Evolutionary conservation across 441 rosid species (phyloP).

Genomic region (Corymbia citriodora): DNA sequence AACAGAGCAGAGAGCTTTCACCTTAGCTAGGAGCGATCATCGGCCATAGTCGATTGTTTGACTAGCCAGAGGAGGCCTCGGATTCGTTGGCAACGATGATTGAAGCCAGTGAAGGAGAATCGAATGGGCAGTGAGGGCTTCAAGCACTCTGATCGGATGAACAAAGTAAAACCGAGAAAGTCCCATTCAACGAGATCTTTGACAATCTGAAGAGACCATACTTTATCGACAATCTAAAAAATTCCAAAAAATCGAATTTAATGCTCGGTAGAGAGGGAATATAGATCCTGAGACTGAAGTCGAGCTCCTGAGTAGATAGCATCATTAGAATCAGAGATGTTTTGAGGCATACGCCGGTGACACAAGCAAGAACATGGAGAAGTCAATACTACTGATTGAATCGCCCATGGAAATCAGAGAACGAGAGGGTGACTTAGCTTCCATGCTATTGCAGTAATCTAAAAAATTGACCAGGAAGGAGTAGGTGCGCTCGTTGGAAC

Average conservation of each 20-base stretch:
- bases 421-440: neutral
- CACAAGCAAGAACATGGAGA: neutral
- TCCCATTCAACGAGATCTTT: neutral
- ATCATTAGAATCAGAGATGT: neutral
- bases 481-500: neutral
- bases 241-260: neutral
- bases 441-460: neutral
- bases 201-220: neutral
- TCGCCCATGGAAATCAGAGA: neutral
- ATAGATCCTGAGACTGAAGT: neutral
- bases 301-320: neutral
- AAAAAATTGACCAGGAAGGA: no score
- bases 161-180: no score
- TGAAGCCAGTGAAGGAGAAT: neutral
- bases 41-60: neutral
- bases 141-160: neutral
- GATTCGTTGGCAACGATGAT: neutral
- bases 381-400: neutral
- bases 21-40: neutral
- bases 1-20: neutral
- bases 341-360: neutral
- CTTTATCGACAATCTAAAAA: neutral
- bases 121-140: neutral
- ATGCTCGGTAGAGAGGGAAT: neutral
- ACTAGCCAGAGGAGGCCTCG: neutral